Base-by-base conservation (phyloP, 495 filamentous ascomycete genomes). In the Articulospora tetracladia region DNA sequence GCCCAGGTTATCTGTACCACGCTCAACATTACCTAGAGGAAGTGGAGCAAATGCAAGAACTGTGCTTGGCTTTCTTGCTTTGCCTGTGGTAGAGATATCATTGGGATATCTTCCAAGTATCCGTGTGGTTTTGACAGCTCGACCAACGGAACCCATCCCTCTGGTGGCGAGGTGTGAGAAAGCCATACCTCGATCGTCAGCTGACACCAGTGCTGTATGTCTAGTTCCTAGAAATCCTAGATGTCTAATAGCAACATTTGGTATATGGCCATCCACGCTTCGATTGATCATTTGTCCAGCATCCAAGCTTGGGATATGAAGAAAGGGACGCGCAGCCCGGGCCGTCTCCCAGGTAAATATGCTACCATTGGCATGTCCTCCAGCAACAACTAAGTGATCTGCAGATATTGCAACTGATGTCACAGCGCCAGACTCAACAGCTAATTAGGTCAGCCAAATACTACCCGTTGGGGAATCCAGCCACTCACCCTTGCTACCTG, bases 301-400 rank as follows among this genome's bases (percentile, higher is more conserved):
- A 46, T 89, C 83, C 12, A 96, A 75, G 28, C 92, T 91, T 10
- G 87, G 84, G 19, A 99, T 92, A 49, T 89, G 87, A 32, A 99
- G 82, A 66, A 99, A 99, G 1, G 93, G 94, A 44, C 86, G 82
- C 2, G 91, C 86, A 24, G 89, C 83, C 48, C 86, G 81, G 20
- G 86, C 82, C 25, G 94, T 85, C 68, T 99, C 94, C 94, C 94
- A 99, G 1, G 93, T 98, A 66, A 97, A 99, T 19, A 99, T 97
- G 69, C 86, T 85, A 15, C 94, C 94, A 62, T 86, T 89, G 13
- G 85, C 86, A 80, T 99, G 94, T 1, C 94, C 94, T 47, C 86
- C 88, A 30, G 91, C 94, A 65, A 98, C 80, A 17, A 92, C 97
- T 7, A 89, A 86, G 72, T 97, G 90, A 67, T 99, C 94, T 47